A percentile compares a stretch with the other conserved stretches of the same genome.
phyloP scores from a whole-genome alignment of 2,329 filamentous ascomycete species.

The Xylaria sp. region DNA sequence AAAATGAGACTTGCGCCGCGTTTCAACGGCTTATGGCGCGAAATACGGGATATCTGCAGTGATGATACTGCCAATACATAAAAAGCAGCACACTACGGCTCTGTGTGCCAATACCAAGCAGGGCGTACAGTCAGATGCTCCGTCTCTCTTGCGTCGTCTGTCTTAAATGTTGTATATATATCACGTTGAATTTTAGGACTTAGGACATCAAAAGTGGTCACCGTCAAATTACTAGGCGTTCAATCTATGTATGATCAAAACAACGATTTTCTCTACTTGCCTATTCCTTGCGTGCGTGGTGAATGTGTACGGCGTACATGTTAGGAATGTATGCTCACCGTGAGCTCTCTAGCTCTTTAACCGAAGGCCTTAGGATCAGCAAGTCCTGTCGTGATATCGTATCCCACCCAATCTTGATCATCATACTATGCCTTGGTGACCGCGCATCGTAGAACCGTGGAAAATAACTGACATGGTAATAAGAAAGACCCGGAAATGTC shows the following conservation, averaged over 20 bases:
- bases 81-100: neutral
- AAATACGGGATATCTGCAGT: neutral
- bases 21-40: too few relatives aligned
- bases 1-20: too few relatives aligned
- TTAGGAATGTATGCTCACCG: neutral
- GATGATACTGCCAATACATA: neutral
- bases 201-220: neutral
- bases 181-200: neutral
- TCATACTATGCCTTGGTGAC: neutral
- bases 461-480: neutral
- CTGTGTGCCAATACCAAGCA: neutral
- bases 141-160: neutral
- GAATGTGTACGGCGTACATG: neutral
- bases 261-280: neutral
- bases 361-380: neutral
- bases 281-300: neutral
- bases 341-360: neutral
- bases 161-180: slow-evolving; percentile 19
- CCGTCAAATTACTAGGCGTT: neutral
- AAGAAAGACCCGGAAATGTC: neutral
- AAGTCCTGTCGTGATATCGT: neutral
- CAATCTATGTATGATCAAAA: neutral
- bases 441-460: neutral
- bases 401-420: neutral
- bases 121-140: neutral